Evolutionary conservation across 495 filamentous ascomycete genomes (phyloP), one percentile per base, ranked within the genome.

Genomic region (Talaromyces trachyspermus): DNA sequence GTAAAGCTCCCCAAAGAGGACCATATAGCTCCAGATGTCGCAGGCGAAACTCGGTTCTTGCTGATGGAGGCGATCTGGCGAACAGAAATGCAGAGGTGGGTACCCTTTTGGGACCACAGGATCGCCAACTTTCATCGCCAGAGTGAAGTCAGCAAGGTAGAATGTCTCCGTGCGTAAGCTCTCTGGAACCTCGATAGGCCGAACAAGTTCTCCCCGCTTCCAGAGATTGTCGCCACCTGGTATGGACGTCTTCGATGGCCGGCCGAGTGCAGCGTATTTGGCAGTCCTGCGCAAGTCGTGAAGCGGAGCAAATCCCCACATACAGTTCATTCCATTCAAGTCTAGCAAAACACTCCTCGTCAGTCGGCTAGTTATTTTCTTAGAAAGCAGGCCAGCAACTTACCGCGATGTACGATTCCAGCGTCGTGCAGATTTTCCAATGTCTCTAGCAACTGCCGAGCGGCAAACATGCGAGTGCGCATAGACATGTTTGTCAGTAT

Each of bases 131-230:
- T 57, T 56, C 37, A 54, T 58, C 9, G 60, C 46, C 37, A 81
- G 57, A n/a, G 78, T 79, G 47, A 83, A 71, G 25, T 73, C 59
- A 11, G 66, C 68, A 50, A 81, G 54, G 56, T 77, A 79, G 46
- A 79, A 75, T 27, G 72, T 64, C 9, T 69, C 57, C 11, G 66
- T 56, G 43, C 58, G 52, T 33, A 60, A 25, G 26, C 46, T 40
- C n/a, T 39, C 15, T 4, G 56, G 54, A 26, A 54, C 12, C 5
- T 51, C 9, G 1, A 49, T 30, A 11, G 55, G 50, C 22, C 37
- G 10, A 37, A 61, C 58, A 19, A 61, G 49, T 43, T 61, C 58
- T 44, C 51, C 57, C 15, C 43, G 30, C 43, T 54, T 54, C 51
- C 33, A 48, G 23, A 54, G 37, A 0, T 53, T 29, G 15, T 33